A percentile compares a stretch with the other conserved stretches of the same genome.
Evolutionary conservation across 192 early-diverging fungal species (phyloP).

Genomic region (Podila epigama): DNA sequence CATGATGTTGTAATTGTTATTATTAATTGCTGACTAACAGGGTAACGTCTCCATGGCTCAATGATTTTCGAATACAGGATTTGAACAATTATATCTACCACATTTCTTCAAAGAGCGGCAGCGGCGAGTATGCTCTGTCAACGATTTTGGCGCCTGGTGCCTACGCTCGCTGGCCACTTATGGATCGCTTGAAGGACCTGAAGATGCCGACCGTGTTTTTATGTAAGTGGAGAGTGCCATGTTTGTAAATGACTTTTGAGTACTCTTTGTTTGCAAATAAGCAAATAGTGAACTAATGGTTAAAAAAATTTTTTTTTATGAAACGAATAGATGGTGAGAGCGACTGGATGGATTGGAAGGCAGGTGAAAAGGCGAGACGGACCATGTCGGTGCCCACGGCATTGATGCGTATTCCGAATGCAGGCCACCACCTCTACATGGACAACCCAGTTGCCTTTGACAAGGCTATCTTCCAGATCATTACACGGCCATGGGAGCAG

Average conservation of each 20-base stretch:
- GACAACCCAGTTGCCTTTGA: conserved; percentile 85
- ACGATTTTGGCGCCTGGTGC: conserved; percentile 82
- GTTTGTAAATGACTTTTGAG: not conserved
- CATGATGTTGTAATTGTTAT: too few species aligned
- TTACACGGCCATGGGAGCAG: conserved; percentile 55
- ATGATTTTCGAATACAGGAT: conserved; percentile 29
- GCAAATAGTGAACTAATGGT: not conserved
- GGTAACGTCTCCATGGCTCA: not conserved
- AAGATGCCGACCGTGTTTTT: conserved; percentile 80
- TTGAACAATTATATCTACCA: conserved; percentile 86
- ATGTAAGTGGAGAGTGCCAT: conserved; percentile 41
- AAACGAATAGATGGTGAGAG: conserved; percentile 63
- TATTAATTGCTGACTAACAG: too few species aligned
- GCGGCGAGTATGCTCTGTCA: conserved; percentile 84
- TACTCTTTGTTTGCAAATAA: not conserved
- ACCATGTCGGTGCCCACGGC: conserved; percentile 61
- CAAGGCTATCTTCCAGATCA: conserved; percentile 53
- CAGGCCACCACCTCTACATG: conserved; percentile 88
- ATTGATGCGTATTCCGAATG: conserved; percentile 57
- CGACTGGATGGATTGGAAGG: conserved; percentile 92
- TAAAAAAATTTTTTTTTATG: not conserved
- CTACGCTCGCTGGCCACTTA: conserved; percentile 79
- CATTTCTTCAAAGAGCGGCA: conserved; percentile 76
- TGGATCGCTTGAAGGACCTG: conserved; percentile 65
- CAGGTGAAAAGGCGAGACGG: conserved; percentile 68